These are phyloP conservation scores for Neofusicoccum umdonicola DNA, from an alignment of 2,329 filamentous ascomycete genomes.

Conservation along the genomic window DNA sequence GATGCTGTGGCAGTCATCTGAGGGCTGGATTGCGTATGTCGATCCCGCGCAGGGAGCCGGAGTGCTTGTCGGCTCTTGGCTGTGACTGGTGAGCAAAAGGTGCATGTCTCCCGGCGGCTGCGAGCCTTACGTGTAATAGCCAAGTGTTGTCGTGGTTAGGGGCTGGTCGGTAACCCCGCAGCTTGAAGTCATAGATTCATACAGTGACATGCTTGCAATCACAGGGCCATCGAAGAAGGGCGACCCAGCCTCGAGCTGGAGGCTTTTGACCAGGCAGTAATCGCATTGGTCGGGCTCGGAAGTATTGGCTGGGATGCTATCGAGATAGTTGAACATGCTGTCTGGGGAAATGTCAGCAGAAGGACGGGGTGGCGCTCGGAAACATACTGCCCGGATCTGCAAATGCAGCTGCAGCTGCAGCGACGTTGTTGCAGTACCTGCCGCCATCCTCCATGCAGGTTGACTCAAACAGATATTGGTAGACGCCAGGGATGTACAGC, in stretches of 20 bases:
- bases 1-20: not conserved
- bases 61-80: not conserved
- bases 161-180: not conserved
- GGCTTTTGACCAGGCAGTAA: not conserved
- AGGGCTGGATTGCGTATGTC: not conserved
- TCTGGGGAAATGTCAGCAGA: not conserved
- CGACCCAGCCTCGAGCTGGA: not conserved
- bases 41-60: not conserved
- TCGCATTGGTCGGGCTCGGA: not conserved
- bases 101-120: no score
- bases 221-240: not conserved
- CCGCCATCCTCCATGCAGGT: not conserved
- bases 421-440: not conserved
- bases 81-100: not conserved
- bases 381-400: not conserved
- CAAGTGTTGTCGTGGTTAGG: not conserved
- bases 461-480: not conserved
- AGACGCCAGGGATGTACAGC: not conserved
- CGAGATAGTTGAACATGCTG: not conserved
- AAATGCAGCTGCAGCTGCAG: not conserved
- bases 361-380: no score
- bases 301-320: no score
- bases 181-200: conserved; percentile 9
- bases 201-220: not conserved
- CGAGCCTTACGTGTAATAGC: not conserved